phyloP scores from a whole-genome alignment of 1,139 yeast species.

The Debaryomyces psychrophilus region DNA sequence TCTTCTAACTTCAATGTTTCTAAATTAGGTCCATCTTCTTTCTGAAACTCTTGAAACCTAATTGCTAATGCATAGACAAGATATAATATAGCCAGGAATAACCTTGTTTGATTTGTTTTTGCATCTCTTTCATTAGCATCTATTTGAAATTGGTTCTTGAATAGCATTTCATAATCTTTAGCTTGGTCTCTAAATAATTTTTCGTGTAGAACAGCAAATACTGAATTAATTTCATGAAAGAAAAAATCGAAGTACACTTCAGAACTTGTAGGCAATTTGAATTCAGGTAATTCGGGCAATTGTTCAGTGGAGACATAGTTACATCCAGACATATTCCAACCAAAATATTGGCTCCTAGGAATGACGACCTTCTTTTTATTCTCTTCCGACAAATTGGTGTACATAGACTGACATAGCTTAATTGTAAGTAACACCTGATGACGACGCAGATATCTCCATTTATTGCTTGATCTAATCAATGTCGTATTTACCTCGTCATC shows the following conservation, averaged over 20 bases:
- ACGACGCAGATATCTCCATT: constrained; percentile 56
- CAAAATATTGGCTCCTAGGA: constrained; percentile 64
- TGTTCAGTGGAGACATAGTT: constrained; percentile 48
- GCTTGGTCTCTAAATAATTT: constrained; percentile 57
- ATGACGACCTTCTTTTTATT: constrained; percentile 41
- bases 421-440: constrained; percentile 53
- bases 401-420: constrained; percentile 46
- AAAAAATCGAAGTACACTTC: constrained; percentile 40
- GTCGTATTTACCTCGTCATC: constrained; percentile 21
- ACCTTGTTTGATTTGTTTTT: constrained; percentile 37
- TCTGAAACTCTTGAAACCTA: constrained; percentile 54
- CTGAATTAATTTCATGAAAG: constrained; percentile 56
- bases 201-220: constrained; percentile 58
- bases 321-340: constrained; percentile 68
- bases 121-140: constrained; percentile 21
- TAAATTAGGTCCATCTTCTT: constrained; percentile 36
- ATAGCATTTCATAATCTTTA: constrained; percentile 34
- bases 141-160: constrained; percentile 13
- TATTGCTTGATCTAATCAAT: constrained; percentile 30
- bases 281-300: constrained; percentile 39
- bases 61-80: constrained; percentile 55
- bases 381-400: constrained; percentile 41
- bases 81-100: constrained; percentile 57
- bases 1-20: constrained; percentile 49
- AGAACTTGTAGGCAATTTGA: constrained; percentile 20